A percentile compares a stretch with the other conserved stretches of the same genome.
Evolutionary conservation across 148 eudicot species (phyloP).

Genomic region (Gaultheria prostrata): DNA sequence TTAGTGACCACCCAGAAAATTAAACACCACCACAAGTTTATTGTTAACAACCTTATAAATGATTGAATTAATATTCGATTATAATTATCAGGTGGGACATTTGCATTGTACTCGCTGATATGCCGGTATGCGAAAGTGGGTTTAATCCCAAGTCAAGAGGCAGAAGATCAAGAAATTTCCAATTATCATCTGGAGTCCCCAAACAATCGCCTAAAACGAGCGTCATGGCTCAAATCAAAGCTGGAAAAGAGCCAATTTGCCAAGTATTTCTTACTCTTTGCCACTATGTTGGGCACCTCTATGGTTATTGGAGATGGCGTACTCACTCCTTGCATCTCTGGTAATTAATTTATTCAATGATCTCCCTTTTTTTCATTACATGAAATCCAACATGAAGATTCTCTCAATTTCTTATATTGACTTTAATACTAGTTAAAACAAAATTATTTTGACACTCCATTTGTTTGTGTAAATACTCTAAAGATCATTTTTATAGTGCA

Average conservation of each 20-base stretch:
- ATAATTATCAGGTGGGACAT: slow-evolving; percentile 26
- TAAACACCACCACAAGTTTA: too few species aligned
- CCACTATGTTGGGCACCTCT: slow-evolving; percentile 35
- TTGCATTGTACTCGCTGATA: slow-evolving; percentile 30
- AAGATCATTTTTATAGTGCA: too few species aligned
- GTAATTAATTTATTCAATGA: slow-evolving; percentile 13
- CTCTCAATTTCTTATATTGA: too few species aligned
- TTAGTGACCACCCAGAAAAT: too few species aligned
- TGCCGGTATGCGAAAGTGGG: slow-evolving; percentile 31
- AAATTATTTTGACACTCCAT: too few species aligned
- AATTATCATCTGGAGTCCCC: slow-evolving; percentile 15
- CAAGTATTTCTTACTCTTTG: slow-evolving; percentile 16
- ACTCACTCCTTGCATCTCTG: slow-evolving; percentile 38
- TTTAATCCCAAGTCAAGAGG: slow-evolving; percentile 21
- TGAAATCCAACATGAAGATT: too few species aligned
- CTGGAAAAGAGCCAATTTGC: slow-evolving; percentile 26
- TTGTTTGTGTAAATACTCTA: too few species aligned
- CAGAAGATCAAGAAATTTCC: slow-evolving; percentile 24
- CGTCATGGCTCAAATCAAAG: slow-evolving; percentile 19
- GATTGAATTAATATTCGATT: too few species aligned
- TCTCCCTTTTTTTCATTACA: too few species aligned
- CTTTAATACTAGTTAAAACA: too few species aligned
- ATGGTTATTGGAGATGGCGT: slow-evolving; percentile 37
- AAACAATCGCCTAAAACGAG: slow-evolving; percentile 10
- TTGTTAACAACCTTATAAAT: too few species aligned